phyloP scores from a whole-genome alignment of 2,329 filamentous ascomycete species.

The Botrytis squamosa region DNA sequence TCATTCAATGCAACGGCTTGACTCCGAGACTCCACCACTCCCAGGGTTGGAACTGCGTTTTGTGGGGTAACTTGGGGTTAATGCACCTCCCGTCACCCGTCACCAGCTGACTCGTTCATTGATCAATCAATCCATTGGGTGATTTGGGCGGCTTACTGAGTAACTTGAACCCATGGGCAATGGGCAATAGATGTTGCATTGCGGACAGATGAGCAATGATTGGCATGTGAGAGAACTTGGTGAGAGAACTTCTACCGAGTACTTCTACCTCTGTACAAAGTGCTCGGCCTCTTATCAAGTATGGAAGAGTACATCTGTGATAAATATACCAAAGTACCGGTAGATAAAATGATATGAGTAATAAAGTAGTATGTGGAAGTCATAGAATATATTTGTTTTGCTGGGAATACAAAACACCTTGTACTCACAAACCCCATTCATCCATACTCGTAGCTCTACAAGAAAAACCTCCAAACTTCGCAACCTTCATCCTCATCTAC shows the following conservation, averaged over 20 bases:
- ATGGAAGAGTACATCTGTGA: background rate
- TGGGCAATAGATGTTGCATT: background rate
- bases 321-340: background rate
- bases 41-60: background rate
- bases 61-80: background rate
- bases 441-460: background rate
- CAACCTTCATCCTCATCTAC: background rate
- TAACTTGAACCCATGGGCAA: too few relatives aligned
- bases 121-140: background rate
- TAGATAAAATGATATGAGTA: background rate
- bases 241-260: background rate
- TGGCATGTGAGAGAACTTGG: background rate
- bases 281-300: background rate
- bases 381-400: background rate
- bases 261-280: background rate
- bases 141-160: background rate
- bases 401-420: background rate
- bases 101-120: conserved; percentile 1
- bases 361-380: background rate
- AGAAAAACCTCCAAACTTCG: background rate
- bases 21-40: too few relatives aligned
- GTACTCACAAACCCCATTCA: background rate
- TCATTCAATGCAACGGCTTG: too few relatives aligned
- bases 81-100: background rate
- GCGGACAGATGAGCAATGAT: background rate